These are phyloP conservation scores for Metarhizium album DNA, from an alignment of 2,329 filamentous ascomycete species.

Conservation along the genomic window DNA sequence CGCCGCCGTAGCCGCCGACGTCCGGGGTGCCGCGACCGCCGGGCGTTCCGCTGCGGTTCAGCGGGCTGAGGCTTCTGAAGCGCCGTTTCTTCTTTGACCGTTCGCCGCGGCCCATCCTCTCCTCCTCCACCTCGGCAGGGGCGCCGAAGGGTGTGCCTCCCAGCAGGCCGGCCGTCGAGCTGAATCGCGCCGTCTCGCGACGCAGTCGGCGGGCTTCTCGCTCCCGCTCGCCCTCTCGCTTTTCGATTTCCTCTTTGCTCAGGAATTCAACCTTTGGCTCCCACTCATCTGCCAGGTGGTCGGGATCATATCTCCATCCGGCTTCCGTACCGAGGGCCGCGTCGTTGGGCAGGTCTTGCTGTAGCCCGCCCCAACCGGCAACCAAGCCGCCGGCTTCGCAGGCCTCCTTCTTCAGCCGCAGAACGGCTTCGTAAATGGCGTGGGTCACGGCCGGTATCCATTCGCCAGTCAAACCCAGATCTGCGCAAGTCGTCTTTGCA, in stretches of 20 bases:
- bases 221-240: constrained; percentile 88
- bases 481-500: constrained; percentile 83
- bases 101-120: constrained; percentile 84
- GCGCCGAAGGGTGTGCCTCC: constrained; percentile 59
- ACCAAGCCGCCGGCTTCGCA: constrained; percentile 85
- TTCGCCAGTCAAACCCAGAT: constrained; percentile 79
- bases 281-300: constrained; percentile 77
- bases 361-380: constrained; percentile 51
- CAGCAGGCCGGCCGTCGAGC: constrained; percentile 71
- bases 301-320: constrained; percentile 92
- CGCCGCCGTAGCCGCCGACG: constrained; percentile 60
- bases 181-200: constrained; percentile 86
- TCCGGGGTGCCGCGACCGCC: constrained; percentile 73
- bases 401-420: constrained; percentile 90
- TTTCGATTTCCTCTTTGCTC: constrained; percentile 94
- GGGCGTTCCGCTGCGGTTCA: constrained; percentile 52
- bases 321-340: constrained; percentile 72
- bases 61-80: constrained; percentile 78
- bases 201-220: constrained; percentile 77
- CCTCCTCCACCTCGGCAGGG: constrained; percentile 51
- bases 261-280: constrained; percentile 72
- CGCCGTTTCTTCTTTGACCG: constrained; percentile 90
- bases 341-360: constrained; percentile 73
- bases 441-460: constrained; percentile 93
- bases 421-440: constrained; percentile 89